Conservation (phyloP, 495 filamentous ascomycete genomes). For the Lepidopterella palustris region DNA sequence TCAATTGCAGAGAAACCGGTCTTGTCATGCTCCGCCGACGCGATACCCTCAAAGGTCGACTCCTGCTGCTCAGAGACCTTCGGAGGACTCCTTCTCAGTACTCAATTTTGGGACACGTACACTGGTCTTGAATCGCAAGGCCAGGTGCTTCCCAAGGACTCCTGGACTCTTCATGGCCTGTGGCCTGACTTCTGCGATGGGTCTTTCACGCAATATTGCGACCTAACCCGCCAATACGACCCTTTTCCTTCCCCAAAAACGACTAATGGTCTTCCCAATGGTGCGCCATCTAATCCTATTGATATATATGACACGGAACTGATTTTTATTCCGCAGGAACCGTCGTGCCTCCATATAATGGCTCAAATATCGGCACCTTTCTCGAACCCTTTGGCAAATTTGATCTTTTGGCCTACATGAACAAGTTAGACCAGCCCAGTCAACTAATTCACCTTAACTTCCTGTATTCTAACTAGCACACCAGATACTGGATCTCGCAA, state of each 20-base stretch:
- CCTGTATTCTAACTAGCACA: conserved; percentile 1
- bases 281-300: not conserved
- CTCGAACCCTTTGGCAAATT: conserved; percentile 41
- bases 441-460: conserved; percentile 29
- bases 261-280: conserved; percentile 37
- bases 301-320: not conserved
- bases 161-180: conserved; percentile 48
- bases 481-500: conserved; percentile 42
- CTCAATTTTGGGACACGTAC: conserved; percentile 50
- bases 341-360: conserved; percentile 42
- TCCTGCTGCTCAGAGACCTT: conserved; percentile 49
- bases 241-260: conserved; percentile 48
- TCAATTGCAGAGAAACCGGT: conserved; percentile 6
- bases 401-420: conserved; percentile 48
- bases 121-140: conserved; percentile 44
- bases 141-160: conserved; percentile 42
- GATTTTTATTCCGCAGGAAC: conserved; percentile 24
- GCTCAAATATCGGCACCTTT: conserved; percentile 42
- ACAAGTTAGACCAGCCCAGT: conserved; percentile 15
- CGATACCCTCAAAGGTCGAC: conserved; percentile 39
- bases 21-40: conserved; percentile 44
- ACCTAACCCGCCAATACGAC: conserved; percentile 47
- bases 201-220: conserved; percentile 51
- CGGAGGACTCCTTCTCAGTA: conserved; percentile 45
- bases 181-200: conserved; percentile 49